Percentiles rank a stretch among this genome's conserved stretches.
phyloP scores from a whole-genome alignment of 805 yeast genomes.

The Pichia insulana region DNA sequence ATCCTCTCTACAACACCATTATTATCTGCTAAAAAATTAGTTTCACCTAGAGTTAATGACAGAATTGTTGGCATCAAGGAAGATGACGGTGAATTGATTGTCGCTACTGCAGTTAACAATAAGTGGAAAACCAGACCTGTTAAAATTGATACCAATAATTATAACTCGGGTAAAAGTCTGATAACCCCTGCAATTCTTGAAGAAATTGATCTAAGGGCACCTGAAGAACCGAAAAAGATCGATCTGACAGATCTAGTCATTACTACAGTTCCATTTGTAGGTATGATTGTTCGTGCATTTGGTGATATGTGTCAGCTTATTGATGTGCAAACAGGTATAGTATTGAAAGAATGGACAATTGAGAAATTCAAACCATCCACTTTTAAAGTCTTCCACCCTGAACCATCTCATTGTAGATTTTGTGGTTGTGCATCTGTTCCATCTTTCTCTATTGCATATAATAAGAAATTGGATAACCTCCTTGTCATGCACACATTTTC shows the following conservation, averaged over 20 bases:
- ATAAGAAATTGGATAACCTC: conserved; percentile 45
- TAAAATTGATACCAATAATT: conserved; percentile 36
- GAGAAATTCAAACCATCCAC: conserved; percentile 53
- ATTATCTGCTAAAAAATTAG: conserved; percentile 45
- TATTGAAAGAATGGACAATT: conserved; percentile 52
- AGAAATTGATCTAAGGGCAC: conserved; percentile 1
- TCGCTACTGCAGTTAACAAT: conserved; percentile 58
- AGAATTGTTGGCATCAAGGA: conserved; percentile 49
- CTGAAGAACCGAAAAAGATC: neutral
- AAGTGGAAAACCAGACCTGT: conserved; percentile 55
- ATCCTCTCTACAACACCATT: conserved; percentile 29
- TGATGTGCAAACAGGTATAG: conserved; percentile 72
- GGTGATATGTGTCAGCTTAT: conserved; percentile 53
- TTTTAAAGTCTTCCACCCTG: conserved; percentile 67
- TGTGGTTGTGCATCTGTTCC: conserved; percentile 83
- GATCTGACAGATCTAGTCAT: conserved; percentile 25
- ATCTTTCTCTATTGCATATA: conserved; percentile 65
- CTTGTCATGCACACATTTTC: conserved; percentile 66
- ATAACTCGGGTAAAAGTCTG: conserved; percentile 34
- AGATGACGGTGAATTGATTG: conserved; percentile 40
- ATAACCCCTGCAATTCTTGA: conserved; percentile 31
- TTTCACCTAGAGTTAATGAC: conserved; percentile 70
- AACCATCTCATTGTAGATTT: conserved; percentile 81
- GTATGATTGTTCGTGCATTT: conserved; percentile 58
- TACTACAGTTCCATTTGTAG: conserved; percentile 59